Percentiles rank a stretch among this genome's conserved stretches.
Conservation (phyloP, 2,329 filamentous ascomycete genomes). For the Fusarium chlamydosporum region DNA sequence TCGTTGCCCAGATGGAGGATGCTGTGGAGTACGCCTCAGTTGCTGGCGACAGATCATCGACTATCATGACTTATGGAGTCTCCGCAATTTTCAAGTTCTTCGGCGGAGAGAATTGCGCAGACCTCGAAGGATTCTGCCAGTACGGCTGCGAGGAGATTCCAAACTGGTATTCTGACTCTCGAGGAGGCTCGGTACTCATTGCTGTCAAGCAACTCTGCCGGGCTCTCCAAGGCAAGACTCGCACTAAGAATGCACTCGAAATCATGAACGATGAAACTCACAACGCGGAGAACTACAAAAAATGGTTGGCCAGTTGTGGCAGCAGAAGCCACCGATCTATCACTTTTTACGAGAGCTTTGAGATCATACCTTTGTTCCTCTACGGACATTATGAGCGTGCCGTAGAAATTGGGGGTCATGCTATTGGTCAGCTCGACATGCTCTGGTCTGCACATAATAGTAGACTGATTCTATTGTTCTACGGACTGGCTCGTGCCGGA, state of each 20-base stretch:
- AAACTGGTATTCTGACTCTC: conserved; percentile 78
- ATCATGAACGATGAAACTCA: conserved; percentile 80
- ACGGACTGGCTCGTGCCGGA: conserved; percentile 70
- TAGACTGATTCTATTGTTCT: conserved; percentile 70
- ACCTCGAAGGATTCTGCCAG: conserved; percentile 78
- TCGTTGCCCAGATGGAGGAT: conserved; percentile 72
- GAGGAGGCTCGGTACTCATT: conserved; percentile 78
- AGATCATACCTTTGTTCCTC: conserved; percentile 73
- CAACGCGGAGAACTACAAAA: conserved; percentile 69
- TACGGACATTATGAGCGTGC: conserved; percentile 74
- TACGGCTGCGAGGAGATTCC: conserved; percentile 81
- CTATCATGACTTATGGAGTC: conserved; percentile 79
- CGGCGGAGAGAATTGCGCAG: conserved; percentile 75
- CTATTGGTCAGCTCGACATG: conserved; percentile 62
- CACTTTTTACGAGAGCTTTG: conserved; percentile 77
- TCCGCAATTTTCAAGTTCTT: conserved; percentile 77
- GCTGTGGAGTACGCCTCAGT: conserved; percentile 75
- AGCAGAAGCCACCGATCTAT: conserved; percentile 74
- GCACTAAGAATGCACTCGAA: conserved; percentile 61
- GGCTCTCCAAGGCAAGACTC: conserved; percentile 82
- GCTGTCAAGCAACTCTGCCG: conserved; percentile 75
- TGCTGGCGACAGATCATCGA: conserved; percentile 78
- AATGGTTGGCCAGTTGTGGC: conserved; percentile 67
- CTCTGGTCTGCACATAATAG: conserved; percentile 74
- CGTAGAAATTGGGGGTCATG: conserved; percentile 68